Conservation (phyloP, 169 alveolate genomes). For the Cyclospora cayetanensis region DNA sequence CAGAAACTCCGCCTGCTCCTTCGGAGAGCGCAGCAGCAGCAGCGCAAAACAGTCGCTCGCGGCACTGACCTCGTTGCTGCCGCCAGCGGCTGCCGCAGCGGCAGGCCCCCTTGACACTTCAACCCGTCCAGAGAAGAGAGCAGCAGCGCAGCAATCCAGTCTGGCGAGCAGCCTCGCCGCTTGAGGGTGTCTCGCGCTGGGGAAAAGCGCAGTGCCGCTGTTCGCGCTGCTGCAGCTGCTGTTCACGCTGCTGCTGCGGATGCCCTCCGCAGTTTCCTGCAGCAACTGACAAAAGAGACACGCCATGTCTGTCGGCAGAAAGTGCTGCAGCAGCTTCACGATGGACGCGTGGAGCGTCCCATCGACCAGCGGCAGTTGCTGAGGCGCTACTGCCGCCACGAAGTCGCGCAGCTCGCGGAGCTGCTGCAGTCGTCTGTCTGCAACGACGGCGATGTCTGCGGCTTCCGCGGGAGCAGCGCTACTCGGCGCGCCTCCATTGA, state of each 20-base stretch:
- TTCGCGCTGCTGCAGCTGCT: not conserved
- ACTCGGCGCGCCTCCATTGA: not conserved
- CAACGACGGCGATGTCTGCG: not conserved
- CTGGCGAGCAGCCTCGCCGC: slow-evolving; percentile 27
- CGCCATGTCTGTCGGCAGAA: slow-evolving; percentile 32
- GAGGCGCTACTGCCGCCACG: slow-evolving; percentile 48
- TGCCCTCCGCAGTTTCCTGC: slow-evolving; percentile 9
- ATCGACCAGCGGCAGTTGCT: slow-evolving; percentile 32
- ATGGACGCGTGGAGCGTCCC: slow-evolving; percentile 64
- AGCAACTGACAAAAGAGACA: slow-evolving; percentile 55
- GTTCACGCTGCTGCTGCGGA: slow-evolving; percentile 16
- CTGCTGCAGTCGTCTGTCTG: slow-evolving; percentile 46
- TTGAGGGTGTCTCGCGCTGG: not conserved
- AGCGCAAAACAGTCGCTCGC: slow-evolving; percentile 24
- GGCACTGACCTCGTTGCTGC: slow-evolving; percentile 17
- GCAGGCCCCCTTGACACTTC: slow-evolving; percentile 12
- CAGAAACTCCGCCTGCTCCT: slow-evolving; percentile 19
- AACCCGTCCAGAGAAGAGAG: slow-evolving; percentile 4
- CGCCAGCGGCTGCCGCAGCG: slow-evolving; percentile 42
- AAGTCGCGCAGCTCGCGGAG: slow-evolving; percentile 29
- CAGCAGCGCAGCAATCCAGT: slow-evolving; percentile 39
- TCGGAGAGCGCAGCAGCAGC: slow-evolving; percentile 36
- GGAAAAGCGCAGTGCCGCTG: too few species aligned
- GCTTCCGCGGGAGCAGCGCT: not conserved
- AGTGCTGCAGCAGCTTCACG: slow-evolving; percentile 48